Evolutionary conservation across 768 basidiomycete species (phyloP), one percentile per base, ranked within the genome.

Genomic region (Guyanaporus albipodus): DNA sequence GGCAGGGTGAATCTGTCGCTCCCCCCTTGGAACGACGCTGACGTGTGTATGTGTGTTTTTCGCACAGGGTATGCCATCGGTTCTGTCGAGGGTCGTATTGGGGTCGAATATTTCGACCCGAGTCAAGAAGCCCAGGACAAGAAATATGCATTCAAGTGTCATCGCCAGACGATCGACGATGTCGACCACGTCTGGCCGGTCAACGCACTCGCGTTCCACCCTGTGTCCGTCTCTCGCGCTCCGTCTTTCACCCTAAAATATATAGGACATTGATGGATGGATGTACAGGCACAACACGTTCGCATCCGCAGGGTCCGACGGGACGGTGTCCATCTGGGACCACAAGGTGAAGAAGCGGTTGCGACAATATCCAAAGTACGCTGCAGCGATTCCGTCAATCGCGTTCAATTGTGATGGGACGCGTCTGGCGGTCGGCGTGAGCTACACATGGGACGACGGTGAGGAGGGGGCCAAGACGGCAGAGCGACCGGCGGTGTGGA

Each of bases 171-270:
- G 4, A 83, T 92, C 50, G 85, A 89, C 29, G 91, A 89, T 29
- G 86, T 87, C 12, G 96, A 99, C 65, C 89, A 93, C 55, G 94
- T 97, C 18, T 98, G 91, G 82, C 93, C 95, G 0, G 94, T 98
- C 50, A 96, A 97, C 58, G 80, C 91, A 0, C 78, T 99, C 23
- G 91, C 93, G 0, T 98, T 97, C 73, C 93, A 97, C 59, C 93
- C 95, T 0, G 70, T 77, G 78, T 93, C 61, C 39, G 81, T 70
- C 15, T 5, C 8, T 7, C 6, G 28, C 3, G 29, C 28, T 29
- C 28, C 15, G 28, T 11, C 12, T 10, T 6, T 10, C 12, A 29
- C 15, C 11, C 10, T 29, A 29, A 1, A 14, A 14, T 6, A 6
- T 29, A 14, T 29, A 5, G 10, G 28, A n/a, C n/a, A n/a, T 29